A percentile compares a stretch with the other conserved stretches of the same genome.
Conservation (phyloP, 1,284 basidiomycete genomes). For the Dichomitus squalens region DNA sequence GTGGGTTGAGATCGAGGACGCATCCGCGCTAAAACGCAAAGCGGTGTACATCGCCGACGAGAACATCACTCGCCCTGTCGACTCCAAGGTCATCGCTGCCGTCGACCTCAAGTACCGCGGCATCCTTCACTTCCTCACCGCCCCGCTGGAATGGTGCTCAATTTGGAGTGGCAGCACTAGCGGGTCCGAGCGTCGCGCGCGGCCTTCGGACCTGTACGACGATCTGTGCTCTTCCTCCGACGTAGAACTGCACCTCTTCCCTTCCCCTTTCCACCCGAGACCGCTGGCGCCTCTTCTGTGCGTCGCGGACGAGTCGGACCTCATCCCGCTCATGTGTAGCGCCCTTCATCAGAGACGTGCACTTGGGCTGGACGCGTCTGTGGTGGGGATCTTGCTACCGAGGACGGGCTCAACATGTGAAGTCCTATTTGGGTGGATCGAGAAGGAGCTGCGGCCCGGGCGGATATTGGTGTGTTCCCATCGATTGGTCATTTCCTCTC, state of each 20-base stretch:
- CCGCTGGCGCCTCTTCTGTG: slow-evolving; percentile 7
- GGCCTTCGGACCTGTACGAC: background rate
- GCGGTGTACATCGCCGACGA: background rate
- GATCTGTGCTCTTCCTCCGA: background rate
- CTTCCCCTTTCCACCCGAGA: slow-evolving; percentile 3
- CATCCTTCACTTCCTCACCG: background rate
- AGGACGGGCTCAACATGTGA: background rate
- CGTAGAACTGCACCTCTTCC: slow-evolving; percentile 5
- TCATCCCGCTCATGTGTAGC: slow-evolving; percentile 11
- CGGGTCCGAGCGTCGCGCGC: background rate
- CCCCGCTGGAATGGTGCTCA: background rate
- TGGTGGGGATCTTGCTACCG: slow-evolving; percentile 6
- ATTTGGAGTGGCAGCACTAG: background rate
- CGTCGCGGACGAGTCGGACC: slow-evolving; percentile 1
- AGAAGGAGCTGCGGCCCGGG: background rate
- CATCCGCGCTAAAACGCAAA: background rate
- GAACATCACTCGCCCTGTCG: background rate
- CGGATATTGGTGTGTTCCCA: background rate
- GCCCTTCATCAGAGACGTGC: slow-evolving; percentile 6
- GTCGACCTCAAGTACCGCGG: background rate
- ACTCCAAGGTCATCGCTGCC: background rate
- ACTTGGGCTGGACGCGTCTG: slow-evolving; percentile 1
- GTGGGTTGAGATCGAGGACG: slow-evolving; percentile 7
- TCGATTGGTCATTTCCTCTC: background rate
- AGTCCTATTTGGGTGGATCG: slow-evolving; percentile 7